Base-by-base conservation (phyloP, 2,329 filamentous ascomycete species). In the Alternaria dauci region DNA sequence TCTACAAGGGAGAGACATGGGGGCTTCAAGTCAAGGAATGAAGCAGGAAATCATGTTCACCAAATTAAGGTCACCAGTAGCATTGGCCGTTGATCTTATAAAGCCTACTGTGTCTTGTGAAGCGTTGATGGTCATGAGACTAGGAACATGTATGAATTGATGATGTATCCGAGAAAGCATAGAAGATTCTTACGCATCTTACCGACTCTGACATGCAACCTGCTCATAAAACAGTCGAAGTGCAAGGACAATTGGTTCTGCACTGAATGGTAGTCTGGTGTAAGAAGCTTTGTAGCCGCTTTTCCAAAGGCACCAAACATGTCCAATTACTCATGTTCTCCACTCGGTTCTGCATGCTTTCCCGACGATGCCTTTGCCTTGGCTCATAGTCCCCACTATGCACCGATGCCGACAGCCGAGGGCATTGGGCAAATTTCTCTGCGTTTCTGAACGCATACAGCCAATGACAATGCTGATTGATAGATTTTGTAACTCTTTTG, bases 341-440 rank as follows among this genome's bases (percentile, higher is more conserved):
- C 50, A 30, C 36, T 26, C 36, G 23, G 50, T 0, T 39, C 50
- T 11, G 18, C 28, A 41, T 20, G 26, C 32, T 53, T 41, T 53
- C 39, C 26, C 38, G 18, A 53, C 26, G 26, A 43, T 53, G 41
- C 52, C 41, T 39, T 39, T 52, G 28, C 34, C 23, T 52, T 52
- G 34, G 41, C 36, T 50, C 46, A 50, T 50, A 50, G 1, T 50
- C 46, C 32, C 46, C 46, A 50, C 46, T 18, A 11, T 26, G 8
- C 8, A 26, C 46, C 20, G 20, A 9, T 12, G 6, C 20, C 8
- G 9, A 42, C 9, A 42, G 12, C 20, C 20, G 39, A 42, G 2
- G 3, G 7, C n/a, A 7, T 11, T 43, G 20, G 52, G 47, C 57
- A 41, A 14, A 12, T 41, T 38, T 18, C 5, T 23, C 11, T 23